phyloP scores from a whole-genome alignment of 2,329 filamentous ascomycete species.

The Biscogniauxia sp. region DNA sequence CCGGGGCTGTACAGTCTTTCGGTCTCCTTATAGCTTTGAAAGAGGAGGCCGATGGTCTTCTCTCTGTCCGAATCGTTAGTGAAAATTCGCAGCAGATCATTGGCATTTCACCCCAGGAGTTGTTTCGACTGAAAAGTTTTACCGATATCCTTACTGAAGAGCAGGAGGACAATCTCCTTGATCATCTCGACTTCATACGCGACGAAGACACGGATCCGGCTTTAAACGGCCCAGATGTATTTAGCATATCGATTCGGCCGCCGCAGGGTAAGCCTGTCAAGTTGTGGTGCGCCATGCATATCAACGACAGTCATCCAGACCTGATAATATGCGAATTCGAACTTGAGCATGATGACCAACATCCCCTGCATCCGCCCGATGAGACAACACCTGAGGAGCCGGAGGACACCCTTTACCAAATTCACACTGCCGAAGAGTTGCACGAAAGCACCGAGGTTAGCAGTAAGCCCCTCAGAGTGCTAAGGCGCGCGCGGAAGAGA shows the following conservation, averaged over 20 bases:
- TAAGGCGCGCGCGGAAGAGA: slow-evolving; percentile 71
- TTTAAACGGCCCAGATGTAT: slow-evolving; percentile 79
- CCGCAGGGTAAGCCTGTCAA: slow-evolving; percentile 58
- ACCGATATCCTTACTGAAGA: slow-evolving; percentile 82
- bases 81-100: slow-evolving; percentile 77
- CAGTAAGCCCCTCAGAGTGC: slow-evolving; percentile 74
- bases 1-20: slow-evolving; percentile 78
- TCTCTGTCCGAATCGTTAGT: slow-evolving; percentile 71
- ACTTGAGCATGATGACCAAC: slow-evolving; percentile 69
- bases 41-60: slow-evolving; percentile 65
- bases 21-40: slow-evolving; percentile 73
- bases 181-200: slow-evolving; percentile 84
- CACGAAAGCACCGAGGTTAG: slow-evolving; percentile 71
- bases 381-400: slow-evolving; percentile 61
- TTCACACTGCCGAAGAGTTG: slow-evolving; percentile 72
- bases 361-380: slow-evolving; percentile 63
- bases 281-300: slow-evolving; percentile 85
- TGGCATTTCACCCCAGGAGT: slow-evolving; percentile 71
- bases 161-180: slow-evolving; percentile 77
- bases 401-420: slow-evolving; percentile 70
- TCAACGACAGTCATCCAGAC: slow-evolving; percentile 64
- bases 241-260: slow-evolving; percentile 70
- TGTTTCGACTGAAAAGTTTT: slow-evolving; percentile 74
- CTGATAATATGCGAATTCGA: slow-evolving; percentile 87
- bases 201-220: slow-evolving; percentile 77